These are phyloP conservation scores for Fusarium sp. DNA, from an alignment of 2,329 filamentous ascomycete species.

Conservation along the genomic window DNA sequence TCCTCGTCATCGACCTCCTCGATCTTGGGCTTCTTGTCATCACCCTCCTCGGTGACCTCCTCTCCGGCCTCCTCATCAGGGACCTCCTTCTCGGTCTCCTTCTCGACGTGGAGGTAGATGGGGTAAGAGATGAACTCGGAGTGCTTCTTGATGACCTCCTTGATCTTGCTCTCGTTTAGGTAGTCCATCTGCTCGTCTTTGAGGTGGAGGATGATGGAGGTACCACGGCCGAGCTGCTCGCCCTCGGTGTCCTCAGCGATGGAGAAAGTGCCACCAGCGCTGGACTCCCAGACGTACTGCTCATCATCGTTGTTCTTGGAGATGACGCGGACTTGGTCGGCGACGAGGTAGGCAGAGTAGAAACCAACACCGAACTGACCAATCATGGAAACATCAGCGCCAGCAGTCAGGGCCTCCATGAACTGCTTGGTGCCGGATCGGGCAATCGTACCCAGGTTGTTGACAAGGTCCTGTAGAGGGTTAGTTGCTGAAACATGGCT, in stretches of 20 bases:
- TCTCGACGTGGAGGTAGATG: constrained; percentile 99
- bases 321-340: constrained; percentile 93
- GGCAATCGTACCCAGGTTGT: constrained; percentile 99
- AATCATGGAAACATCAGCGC: constrained; percentile 99
- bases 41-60: constrained; percentile 73
- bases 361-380: constrained; percentile 99
- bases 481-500: constrained; percentile 6
- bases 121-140: constrained; percentile 99
- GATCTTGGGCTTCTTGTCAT: constrained; percentile 95
- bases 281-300: constrained; percentile 99
- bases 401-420: constrained; percentile 98
- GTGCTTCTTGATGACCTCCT: constrained; percentile 99
- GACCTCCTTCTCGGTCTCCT: constrained; percentile 99
- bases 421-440: constrained; percentile 99
- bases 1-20: constrained; percentile 92
- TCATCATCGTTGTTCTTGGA: constrained; percentile 99
- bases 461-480: constrained; percentile 84
- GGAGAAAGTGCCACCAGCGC: constrained; percentile 96
- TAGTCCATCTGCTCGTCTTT: constrained; percentile 99
- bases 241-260: constrained; percentile 91
- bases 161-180: constrained; percentile 98
- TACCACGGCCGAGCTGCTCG: constrained; percentile 91
- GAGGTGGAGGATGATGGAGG: constrained; percentile 97
- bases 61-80: constrained; percentile 86
- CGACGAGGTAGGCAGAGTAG: constrained; percentile 99